Percentiles rank a stretch among this genome's conserved stretches.
phyloP scores from a whole-genome alignment of 495 filamentous ascomycete genomes.

The Pseudomonodictys pantanalensis region DNA sequence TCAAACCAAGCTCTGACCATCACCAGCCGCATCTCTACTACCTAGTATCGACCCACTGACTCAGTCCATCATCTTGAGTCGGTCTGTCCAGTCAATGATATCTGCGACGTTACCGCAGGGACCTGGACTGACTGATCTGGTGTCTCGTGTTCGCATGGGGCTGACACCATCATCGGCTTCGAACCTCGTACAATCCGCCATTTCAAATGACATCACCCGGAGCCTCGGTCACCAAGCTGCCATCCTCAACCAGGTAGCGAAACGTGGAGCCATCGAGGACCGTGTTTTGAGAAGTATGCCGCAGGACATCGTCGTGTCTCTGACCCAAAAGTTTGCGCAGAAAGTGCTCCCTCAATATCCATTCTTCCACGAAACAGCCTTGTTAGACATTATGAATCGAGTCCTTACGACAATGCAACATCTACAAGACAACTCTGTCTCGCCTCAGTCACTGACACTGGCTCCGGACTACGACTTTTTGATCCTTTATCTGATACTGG shows the following conservation, averaged over 20 bases:
- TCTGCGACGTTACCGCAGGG: slow-evolving; percentile 13
- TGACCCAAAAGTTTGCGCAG: slow-evolving; percentile 2
- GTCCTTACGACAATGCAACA: background rate
- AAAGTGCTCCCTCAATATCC: slow-evolving; percentile 14
- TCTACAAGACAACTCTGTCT: background rate
- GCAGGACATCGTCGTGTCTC: slow-evolving; percentile 1
- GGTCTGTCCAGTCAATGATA: slow-evolving; percentile 4
- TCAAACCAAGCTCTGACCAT: too few species aligned
- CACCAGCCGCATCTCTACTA: background rate
- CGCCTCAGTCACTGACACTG: background rate
- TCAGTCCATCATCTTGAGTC: slow-evolving; percentile 7
- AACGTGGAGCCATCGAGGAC: background rate
- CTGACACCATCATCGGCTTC: slow-evolving; percentile 11
- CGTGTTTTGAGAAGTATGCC: slow-evolving; percentile 8
- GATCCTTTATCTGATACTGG: slow-evolving; percentile 9
- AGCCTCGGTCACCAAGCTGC: background rate
- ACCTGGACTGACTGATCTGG: slow-evolving; percentile 12
- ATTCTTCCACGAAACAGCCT: slow-evolving; percentile 8
- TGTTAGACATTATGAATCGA: background rate
- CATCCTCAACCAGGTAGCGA: background rate
- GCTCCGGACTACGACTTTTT: slow-evolving; percentile 8
- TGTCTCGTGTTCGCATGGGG: slow-evolving; percentile 10
- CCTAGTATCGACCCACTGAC: slow-evolving; percentile 2
- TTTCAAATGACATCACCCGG: slow-evolving; percentile 1
- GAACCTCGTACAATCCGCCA: background rate